phyloP scores from a whole-genome alignment of 129 eudicot genomes.

The Centrapalus pauciflorus region DNA sequence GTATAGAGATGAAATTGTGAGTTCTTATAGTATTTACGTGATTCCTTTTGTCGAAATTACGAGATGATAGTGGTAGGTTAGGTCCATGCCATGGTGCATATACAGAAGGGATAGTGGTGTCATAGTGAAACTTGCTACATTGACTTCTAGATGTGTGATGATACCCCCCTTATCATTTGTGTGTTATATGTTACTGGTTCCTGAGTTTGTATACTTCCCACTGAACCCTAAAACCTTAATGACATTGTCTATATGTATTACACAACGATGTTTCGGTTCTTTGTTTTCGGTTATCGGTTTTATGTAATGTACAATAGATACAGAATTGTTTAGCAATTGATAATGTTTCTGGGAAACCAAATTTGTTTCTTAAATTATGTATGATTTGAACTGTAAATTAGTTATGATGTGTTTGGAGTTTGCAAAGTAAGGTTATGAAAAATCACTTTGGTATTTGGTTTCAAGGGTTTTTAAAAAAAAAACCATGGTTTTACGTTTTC shows the following conservation, averaged over 20 bases:
- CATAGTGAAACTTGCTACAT: constrained; percentile 12
- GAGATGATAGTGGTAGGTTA: constrained; percentile 16
- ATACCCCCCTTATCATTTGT: constrained; percentile 18
- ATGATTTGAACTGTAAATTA: too few relatives aligned
- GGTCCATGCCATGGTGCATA: constrained; percentile 22
- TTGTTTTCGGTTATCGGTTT: too few relatives aligned
- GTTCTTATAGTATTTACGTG: constrained; percentile 22
- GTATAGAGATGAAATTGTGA: constrained; percentile 19
- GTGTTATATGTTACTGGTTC: constrained; percentile 1
- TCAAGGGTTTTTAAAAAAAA: too few relatives aligned
- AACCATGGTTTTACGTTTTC: too few relatives aligned
- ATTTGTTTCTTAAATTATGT: too few relatives aligned
- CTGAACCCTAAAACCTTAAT: too few relatives aligned
- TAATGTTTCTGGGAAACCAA: too few relatives aligned
- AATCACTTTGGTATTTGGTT: too few relatives aligned
- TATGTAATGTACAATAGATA: too few relatives aligned
- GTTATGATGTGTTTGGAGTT: too few relatives aligned
- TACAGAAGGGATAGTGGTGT: constrained; percentile 24
- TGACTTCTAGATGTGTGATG: not conserved
- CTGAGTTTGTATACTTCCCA: constrained; percentile 7
- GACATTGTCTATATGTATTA: constrained; percentile 5
- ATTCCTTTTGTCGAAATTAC: constrained; percentile 1
- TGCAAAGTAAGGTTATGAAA: too few relatives aligned
- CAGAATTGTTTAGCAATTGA: too few relatives aligned
- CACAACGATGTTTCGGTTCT: not conserved